These are phyloP conservation scores for Arxiozyma slooffiae DNA, from an alignment of 1,139 yeast genomes.

Conservation along the genomic window DNA sequence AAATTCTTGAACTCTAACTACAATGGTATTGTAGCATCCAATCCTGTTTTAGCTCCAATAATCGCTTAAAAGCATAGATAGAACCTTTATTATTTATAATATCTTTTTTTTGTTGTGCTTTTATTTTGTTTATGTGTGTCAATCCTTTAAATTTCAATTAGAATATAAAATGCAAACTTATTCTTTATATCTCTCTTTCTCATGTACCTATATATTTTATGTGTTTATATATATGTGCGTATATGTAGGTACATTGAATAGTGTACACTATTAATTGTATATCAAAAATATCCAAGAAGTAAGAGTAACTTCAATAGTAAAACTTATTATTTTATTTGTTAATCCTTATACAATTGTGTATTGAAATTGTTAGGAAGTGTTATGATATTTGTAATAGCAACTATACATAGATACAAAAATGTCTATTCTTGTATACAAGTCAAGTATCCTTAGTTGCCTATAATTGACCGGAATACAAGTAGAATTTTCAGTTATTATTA, in stretches of 20 bases:
- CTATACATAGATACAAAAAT: no score
- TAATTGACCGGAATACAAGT: background rate
- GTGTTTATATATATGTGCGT: no score
- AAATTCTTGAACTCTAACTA: constrained; percentile 61
- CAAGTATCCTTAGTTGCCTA: background rate
- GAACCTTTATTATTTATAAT: background rate
- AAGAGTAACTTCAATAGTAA: no score
- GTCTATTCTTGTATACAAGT: background rate
- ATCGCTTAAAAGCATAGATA: constrained; percentile 26
- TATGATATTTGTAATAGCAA: no score
- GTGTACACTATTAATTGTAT: background rate
- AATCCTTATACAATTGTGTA: background rate
- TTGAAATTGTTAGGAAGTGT: no score
- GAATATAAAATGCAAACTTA: background rate
- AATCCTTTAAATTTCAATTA: background rate
- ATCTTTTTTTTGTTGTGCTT: background rate
- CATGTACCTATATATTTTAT: no score
- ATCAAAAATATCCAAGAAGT: background rate
- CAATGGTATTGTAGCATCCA: constrained; percentile 51
- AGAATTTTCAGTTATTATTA: no score
- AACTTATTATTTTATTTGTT: no score
- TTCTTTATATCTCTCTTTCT: background rate
- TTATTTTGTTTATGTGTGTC: no score
- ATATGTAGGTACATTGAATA: no score
- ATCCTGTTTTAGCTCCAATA: constrained; percentile 45